Conservation (phyloP, 306 rosid genomes). For the Myrica gale region DNA sequence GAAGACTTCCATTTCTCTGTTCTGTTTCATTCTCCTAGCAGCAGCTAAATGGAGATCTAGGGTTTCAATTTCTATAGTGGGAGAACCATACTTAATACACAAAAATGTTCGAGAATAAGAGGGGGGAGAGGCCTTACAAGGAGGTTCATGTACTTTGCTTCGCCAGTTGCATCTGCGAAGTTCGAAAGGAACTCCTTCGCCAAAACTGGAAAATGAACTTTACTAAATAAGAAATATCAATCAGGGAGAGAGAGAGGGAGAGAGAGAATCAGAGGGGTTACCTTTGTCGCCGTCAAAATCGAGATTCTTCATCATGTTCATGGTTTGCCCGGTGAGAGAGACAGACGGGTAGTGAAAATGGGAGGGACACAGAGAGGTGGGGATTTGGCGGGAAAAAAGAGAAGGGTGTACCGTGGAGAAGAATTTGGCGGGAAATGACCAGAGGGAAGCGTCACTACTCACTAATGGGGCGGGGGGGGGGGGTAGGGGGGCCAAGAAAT, state of each 20-base stretch:
- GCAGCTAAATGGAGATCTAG: constrained; percentile 21
- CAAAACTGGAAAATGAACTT: constrained; percentile 39
- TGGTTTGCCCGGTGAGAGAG: constrained; percentile 22
- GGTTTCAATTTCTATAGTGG: not conserved
- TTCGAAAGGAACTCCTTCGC: constrained; percentile 78
- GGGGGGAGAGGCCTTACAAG: constrained; percentile 45
- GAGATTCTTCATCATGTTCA: constrained; percentile 50
- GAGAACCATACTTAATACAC: too few species aligned
- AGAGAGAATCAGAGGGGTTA: constrained; percentile 21
- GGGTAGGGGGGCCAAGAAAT: not conserved
- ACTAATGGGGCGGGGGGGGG: too few species aligned
- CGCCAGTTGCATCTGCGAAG: constrained; percentile 69
- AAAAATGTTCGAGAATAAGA: not conserved
- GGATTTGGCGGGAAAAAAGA: constrained; percentile 61
- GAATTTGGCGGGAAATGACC: constrained; percentile 74
- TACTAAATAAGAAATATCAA: not conserved
- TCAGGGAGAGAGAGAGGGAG: not conserved
- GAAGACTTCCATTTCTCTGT: not conserved
- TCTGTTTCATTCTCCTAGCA: constrained; percentile 6
- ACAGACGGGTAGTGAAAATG: not conserved
- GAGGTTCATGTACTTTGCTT: constrained; percentile 67
- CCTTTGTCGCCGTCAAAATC: constrained; percentile 73
- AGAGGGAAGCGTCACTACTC: too few species aligned
- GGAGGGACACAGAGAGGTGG: not conserved
- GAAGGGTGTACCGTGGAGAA: not conserved